Evolutionary conservation across 108 stramenopile genomes (phyloP), one percentile per base, ranked within the genome.

Genomic region (Skeletonema marinoi): DNA sequence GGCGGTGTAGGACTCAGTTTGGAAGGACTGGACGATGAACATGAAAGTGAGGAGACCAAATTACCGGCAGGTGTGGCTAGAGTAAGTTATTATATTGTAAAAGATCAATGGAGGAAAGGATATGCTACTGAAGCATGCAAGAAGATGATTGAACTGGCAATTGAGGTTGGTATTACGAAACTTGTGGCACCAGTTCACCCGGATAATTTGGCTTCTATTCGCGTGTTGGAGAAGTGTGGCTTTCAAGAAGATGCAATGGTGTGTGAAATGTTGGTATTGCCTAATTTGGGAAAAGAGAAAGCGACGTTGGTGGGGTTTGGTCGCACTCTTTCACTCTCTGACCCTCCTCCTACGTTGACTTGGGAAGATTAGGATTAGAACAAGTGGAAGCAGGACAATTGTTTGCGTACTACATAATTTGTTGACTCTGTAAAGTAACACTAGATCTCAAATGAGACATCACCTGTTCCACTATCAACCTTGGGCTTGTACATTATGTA

Each of bases 141-240:
- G 32, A 68, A 51, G 35, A 68, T 68, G 13, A 68, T 68, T 32
- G 68, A 68, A 11, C 32, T 68, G 5, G 68, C 68, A 29, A 36
- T 17, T 17, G 68, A 68, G 54, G 7, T n/a, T 54, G 68, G 68
- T 31, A 33, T 68, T 31, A 48, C 50, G 17, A 68, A 68, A 46
- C 68, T 68, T 33, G 50, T 68, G 12, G 48, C 68, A 32, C 32
- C 51, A 54, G 39, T 68, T 17, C 35, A 68, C 13, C 68, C 68
- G 33, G 68, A 68, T 4, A 68, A 68, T 32, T 35, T 54, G 12
- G 30, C 25, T 2, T 54, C 50, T 32, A 68, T 68, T 32, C 21
- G 68, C 12, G 68, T 68, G 16, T 54, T 68, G 50, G 68, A 68
- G 16, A 68, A 68, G 68, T 68, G 68, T 68, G 68, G 68, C 38